These are phyloP conservation scores for Coniochaeta sp. DNA, from an alignment of 2,329 filamentous ascomycete genomes.

Conservation along the genomic window DNA sequence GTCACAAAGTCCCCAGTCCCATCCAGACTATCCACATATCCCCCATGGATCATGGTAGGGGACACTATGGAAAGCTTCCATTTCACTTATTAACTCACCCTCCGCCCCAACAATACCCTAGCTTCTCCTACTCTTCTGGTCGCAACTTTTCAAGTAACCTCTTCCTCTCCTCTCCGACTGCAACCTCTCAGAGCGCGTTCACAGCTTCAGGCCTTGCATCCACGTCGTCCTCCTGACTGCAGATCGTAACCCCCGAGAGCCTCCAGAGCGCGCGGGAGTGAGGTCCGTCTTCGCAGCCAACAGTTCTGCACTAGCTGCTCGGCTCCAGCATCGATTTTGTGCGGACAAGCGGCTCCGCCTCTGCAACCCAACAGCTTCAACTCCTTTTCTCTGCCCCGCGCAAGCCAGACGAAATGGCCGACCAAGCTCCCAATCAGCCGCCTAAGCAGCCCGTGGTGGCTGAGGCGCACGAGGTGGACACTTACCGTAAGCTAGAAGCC, in stretches of 20 bases:
- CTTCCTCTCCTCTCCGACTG: background rate
- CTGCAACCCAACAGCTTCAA: background rate
- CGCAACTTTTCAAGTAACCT: background rate
- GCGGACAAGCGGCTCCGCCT: background rate
- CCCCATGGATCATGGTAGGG: background rate
- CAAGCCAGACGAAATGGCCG: conserved; percentile 32
- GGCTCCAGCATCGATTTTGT: background rate
- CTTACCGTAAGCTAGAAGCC: conserved; percentile 47
- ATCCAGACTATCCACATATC: background rate
- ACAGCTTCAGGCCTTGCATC: background rate
- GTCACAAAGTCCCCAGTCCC: background rate
- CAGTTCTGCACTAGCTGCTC: conserved; percentile 1
- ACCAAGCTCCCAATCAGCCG: conserved; percentile 32
- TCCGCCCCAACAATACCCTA: background rate
- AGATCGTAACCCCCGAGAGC: background rate
- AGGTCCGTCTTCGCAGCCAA: background rate
- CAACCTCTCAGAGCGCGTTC: background rate
- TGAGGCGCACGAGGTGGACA: conserved; percentile 72
- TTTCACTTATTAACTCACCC: conserved; percentile 1
- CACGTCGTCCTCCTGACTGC: background rate
- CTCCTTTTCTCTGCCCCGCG: conserved; percentile 1
- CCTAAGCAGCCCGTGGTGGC: conserved; percentile 53
- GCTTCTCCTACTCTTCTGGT: background rate
- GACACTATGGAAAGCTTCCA: background rate
- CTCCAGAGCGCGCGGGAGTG: background rate